Conservation (phyloP, 352 stramenopile genomes). For the Globisporangium spiculum region DNA sequence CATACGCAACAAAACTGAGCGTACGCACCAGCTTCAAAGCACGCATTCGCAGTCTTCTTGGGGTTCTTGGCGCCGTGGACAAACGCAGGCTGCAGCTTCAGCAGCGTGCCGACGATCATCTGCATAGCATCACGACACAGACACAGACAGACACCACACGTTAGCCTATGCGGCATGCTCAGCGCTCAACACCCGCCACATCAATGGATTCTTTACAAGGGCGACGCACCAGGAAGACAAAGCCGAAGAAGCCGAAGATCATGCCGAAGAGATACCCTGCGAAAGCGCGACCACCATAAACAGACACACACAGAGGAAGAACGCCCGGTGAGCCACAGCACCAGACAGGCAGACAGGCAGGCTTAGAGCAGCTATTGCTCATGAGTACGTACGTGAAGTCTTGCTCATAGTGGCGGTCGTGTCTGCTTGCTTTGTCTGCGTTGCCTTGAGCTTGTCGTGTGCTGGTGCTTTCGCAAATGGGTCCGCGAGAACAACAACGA, state of each 20-base stretch:
- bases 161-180: background rate
- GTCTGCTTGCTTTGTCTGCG: background rate
- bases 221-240: slow-evolving; percentile 66
- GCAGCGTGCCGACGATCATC: slow-evolving; percentile 62
- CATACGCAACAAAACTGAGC: background rate
- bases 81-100: slow-evolving; percentile 76
- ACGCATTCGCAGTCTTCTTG: slow-evolving; percentile 65
- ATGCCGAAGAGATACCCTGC: slow-evolving; percentile 71
- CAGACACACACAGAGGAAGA: background rate
- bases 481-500: background rate
- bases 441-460: background rate
- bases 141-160: slow-evolving; percentile 8
- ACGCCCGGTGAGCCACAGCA: background rate
- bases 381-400: slow-evolving; percentile 15
- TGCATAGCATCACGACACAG: slow-evolving; percentile 23
- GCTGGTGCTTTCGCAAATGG: slow-evolving; percentile 8
- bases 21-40: slow-evolving; percentile 72
- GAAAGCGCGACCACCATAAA: slow-evolving; percentile 3
- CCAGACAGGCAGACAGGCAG: background rate
- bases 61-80: slow-evolving; percentile 71
- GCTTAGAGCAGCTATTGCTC: background rate
- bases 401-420: slow-evolving; percentile 17
- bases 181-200: background rate
- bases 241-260: slow-evolving; percentile 76
- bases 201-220: background rate